Percentiles rank a stretch among this genome's conserved stretches.
phyloP scores from a whole-genome alignment of 257 asterid species.

The Solanum chiquidenum region DNA sequence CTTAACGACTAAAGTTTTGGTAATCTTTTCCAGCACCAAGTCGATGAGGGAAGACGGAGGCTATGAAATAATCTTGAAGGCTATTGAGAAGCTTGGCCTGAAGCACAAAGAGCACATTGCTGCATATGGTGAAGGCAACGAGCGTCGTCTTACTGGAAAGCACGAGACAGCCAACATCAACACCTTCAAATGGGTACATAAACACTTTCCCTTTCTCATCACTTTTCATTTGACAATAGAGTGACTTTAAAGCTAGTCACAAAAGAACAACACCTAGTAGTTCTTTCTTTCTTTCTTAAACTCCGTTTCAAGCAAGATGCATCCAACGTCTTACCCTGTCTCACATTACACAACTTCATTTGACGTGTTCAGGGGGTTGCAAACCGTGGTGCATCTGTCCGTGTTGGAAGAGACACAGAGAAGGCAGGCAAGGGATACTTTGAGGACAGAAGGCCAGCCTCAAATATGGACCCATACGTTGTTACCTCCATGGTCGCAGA shows the following conservation, averaged over 20 bases:
- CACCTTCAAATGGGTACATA: slow-evolving; percentile 70
- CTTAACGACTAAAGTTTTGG: background rate
- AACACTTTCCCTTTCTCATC: background rate
- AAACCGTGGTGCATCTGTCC: slow-evolving; percentile 88
- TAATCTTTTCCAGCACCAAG: slow-evolving; percentile 42
- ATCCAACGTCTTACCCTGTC: background rate
- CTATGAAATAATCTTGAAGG: slow-evolving; percentile 65
- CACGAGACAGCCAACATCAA: slow-evolving; percentile 79
- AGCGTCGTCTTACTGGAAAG: slow-evolving; percentile 85
- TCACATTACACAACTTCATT: background rate
- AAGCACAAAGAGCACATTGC: slow-evolving; percentile 90
- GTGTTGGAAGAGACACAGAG: slow-evolving; percentile 93
- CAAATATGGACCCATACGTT: slow-evolving; percentile 85
- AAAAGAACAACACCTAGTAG: background rate
- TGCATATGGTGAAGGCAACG: slow-evolving; percentile 93
- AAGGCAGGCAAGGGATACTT: slow-evolving; percentile 90
- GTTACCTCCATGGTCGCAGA: slow-evolving; percentile 92
- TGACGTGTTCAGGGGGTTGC: slow-evolving; percentile 63
- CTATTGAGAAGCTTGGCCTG: slow-evolving; percentile 63
- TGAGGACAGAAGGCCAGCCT: slow-evolving; percentile 93
- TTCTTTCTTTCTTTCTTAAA: background rate
- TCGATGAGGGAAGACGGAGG: slow-evolving; percentile 86
- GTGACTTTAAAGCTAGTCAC: background rate
- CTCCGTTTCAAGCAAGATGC: slow-evolving; percentile 9
- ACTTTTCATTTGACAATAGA: background rate